phyloP scores from a whole-genome alignment of 1,284 basidiomycete species.

The Tremellales sp. region DNA sequence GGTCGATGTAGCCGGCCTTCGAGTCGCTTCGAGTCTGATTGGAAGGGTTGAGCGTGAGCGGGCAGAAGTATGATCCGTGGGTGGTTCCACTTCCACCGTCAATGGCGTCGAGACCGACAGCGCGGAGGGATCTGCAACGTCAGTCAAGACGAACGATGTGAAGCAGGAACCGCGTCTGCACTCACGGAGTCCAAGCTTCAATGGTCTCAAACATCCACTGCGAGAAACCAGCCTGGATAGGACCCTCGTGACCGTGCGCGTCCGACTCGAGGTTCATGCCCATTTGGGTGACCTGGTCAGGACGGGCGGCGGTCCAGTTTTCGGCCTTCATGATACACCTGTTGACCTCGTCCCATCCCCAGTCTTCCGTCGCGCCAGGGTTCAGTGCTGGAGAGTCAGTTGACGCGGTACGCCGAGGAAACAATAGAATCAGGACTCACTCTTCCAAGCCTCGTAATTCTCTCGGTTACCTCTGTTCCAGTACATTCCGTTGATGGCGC shows the following conservation, averaged over 20 bases:
- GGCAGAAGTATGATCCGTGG: slow-evolving; percentile 52
- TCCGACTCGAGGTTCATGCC: slow-evolving; percentile 45
- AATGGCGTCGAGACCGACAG: not conserved
- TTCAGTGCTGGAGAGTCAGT: slow-evolving; percentile 31
- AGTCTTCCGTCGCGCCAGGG: slow-evolving; percentile 36
- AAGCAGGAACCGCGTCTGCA: slow-evolving; percentile 5
- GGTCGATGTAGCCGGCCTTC: slow-evolving; percentile 65
- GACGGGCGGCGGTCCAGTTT: slow-evolving; percentile 49
- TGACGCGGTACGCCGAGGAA: not conserved
- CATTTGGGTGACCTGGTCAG: slow-evolving; percentile 31
- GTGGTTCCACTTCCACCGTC: not conserved
- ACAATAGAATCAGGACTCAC: slow-evolving; percentile 21
- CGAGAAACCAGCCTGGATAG: slow-evolving; percentile 49
- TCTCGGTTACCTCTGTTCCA: slow-evolving; percentile 46
- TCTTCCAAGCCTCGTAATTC: slow-evolving; percentile 51
- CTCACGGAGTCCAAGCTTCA: slow-evolving; percentile 55
- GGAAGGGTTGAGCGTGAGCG: slow-evolving; percentile 60
- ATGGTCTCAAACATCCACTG: slow-evolving; percentile 53
- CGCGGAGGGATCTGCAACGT: not conserved
- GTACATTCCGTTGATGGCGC: slow-evolving; percentile 69
- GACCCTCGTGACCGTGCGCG: slow-evolving; percentile 53
- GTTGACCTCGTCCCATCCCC: slow-evolving; percentile 45
- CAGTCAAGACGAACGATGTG: not conserved
- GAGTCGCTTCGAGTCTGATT: slow-evolving; percentile 67
- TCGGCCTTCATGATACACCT: slow-evolving; percentile 50